Evolutionary conservation across 176 grass and related monocot genomes (phyloP).

Genomic region (Triticum aestivum): IWGSC_CS_RefSeq_v2.1 NC_057796.1:254290177-254290676

Average conservation of each 20-base stretch:
- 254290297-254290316: neutral
- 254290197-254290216: constrained; percentile 91
- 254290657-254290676: neutral
- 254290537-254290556: neutral
- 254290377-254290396: constrained; percentile 47
- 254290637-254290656: neutral
- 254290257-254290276: neutral
- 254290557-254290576: neutral
- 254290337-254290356: neutral
- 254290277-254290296: neutral
- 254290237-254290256: constrained; percentile 90
- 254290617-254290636: neutral
- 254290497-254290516: neutral
- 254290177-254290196: constrained; percentile 73
- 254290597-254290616: neutral
- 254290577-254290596: neutral
- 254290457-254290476: constrained; percentile 69
- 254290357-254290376: constrained; percentile 9
- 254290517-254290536: neutral
- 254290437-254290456: constrained; percentile 93
- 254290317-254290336: neutral
- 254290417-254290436: constrained; percentile 97
- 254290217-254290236: constrained; percentile 94
- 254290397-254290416: constrained; percentile 79
- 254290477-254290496: constrained; percentile 1